phyloP scores from a whole-genome alignment of 768 basidiomycete genomes.

The Floccularia luteovirens region DNA sequence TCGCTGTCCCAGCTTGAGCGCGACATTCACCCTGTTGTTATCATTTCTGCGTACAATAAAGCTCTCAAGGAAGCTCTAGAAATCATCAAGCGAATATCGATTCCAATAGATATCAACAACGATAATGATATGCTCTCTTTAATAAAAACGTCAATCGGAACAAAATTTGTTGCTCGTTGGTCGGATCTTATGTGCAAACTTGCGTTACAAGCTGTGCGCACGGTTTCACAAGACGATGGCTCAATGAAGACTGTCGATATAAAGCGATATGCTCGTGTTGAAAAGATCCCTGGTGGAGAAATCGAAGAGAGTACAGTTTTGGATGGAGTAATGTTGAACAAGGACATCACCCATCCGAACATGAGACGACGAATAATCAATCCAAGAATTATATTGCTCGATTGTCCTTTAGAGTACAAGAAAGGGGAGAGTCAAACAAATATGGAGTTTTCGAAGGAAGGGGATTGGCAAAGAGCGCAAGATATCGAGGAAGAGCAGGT shows the following conservation, averaged over 20 bases:
- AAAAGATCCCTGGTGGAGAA: conserved; percentile 96
- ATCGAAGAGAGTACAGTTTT: conserved; percentile 89
- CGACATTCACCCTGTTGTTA: conserved; percentile 97
- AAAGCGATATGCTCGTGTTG: conserved; percentile 95
- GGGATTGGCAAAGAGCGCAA: conserved; percentile 88
- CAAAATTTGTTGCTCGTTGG: conserved; percentile 96
- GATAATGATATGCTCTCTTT: conserved; percentile 92
- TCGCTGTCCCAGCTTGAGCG: conserved; percentile 90
- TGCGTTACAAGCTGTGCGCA: conserved; percentile 87
- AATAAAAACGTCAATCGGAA: conserved; percentile 98
- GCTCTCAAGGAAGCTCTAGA: conserved; percentile 88
- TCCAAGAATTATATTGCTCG: conserved; percentile 83
- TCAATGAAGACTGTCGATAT: conserved; percentile 90
- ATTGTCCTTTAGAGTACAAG: conserved; percentile 97
- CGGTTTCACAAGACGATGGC: conserved; percentile 71
- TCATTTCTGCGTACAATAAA: conserved; percentile 97
- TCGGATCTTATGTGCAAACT: conserved; percentile 95
- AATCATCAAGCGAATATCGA: conserved; percentile 81
- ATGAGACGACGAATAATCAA: conserved; percentile 90
- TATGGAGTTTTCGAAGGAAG: conserved; percentile 94
- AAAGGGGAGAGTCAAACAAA: conserved; percentile 98
- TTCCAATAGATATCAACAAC: conserved; percentile 80
- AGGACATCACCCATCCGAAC: conserved; percentile 96
- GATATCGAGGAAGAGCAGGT: conserved; percentile 98
- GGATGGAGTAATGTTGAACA: conserved; percentile 94